Evolutionary conservation across 768 basidiomycete species (phyloP), one percentile per base, ranked within the genome.

Genomic region (Boletales sp.): DNA sequence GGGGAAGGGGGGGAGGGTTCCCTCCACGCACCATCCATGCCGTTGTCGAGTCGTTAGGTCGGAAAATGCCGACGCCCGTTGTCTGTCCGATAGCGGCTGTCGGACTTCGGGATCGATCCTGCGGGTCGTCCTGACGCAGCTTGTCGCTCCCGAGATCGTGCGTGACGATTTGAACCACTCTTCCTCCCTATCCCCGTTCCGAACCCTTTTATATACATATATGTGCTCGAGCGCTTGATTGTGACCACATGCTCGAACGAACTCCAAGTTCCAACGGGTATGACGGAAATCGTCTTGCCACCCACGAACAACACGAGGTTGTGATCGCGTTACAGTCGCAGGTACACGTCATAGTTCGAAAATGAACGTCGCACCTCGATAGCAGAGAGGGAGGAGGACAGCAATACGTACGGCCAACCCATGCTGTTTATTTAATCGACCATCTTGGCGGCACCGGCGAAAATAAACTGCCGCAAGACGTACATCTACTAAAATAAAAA

Each of bases 71-170:
- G 56, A 47, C 35, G 38, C 10, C 25, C 25, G 17, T 9, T 15
- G 41, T 48, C 50, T 15, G 41, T 48, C 50, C 34, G 50, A 35
- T 50, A 37, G 31, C 47, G 33, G 41, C 11, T 33, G 25, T 33
- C 50, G 53, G 50, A 39, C 12, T 28, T 41, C 46, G 57, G 58
- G 43, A 30, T 53, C 8, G 32, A 35, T 25, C 28, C 41, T 19
- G 18, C 40, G 28, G 30, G 43, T 42, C 50, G 32, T 36, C 25
- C 25, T 41, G 38, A 57, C 49, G 46, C 55, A 38, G n/a, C 49
- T 50, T 25, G 62, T 62, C 54, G 57, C 57, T 67, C 58, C 58
- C 61, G 63, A 67, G 53, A 63, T 59, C 56, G 47, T 50, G 44
- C 44, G 41, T 53, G 43, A 51, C 52, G 50, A 51, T 50, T 49